Evolutionary conservation across 2,329 filamentous ascomycete species (phyloP), one percentile per base, ranked within the genome.

Genomic region (Sclerotinia borealis): DNA sequence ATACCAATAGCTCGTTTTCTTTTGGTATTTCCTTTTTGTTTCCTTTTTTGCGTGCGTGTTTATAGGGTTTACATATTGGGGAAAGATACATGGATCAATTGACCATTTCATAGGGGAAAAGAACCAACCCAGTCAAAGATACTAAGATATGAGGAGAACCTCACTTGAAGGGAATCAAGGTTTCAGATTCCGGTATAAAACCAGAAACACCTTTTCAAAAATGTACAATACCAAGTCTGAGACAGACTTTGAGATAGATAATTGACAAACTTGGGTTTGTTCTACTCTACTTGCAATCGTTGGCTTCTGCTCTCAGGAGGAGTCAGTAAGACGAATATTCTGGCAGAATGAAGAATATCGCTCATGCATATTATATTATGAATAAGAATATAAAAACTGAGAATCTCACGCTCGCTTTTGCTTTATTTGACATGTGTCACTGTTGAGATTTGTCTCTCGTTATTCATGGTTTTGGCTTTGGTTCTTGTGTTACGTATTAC

Each of bases 1-100:
- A 62, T 62, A 62, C 60, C 60, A 47, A 52, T 34, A 51, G 22
- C 31, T 10, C 19, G 15, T 52, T 50, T 60, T 52, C 34, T 5
- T 41, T 51, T 60, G 3, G 19, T 34, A 11, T 39, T 31, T 34
- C 13, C n/a, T 47, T 31, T 19, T n/a, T 50, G 27, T 37, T n/a
- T 52, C 25, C 41, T 19, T 34, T 58, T 34, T 17, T 45, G 39
- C 39, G 39, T 58, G 54, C 39, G n/a, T 34, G 13, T 34, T 45
- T 45, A 19, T 25, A 13, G 41, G 39, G 1, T 31, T 45, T 58
- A 58, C 29, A 58, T 36, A 45, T 31, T 58, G 54, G 27, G 29
- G 25, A 34, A 22, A 34, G n/a, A 36, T 43, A 19, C 11, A 36
- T 58, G 11, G 19, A 34, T 45, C 5, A 43, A 55, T 31, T 58